Base-by-base conservation (phyloP, 176 grass and related monocot genomes). In the Carex parvula region DNA sequence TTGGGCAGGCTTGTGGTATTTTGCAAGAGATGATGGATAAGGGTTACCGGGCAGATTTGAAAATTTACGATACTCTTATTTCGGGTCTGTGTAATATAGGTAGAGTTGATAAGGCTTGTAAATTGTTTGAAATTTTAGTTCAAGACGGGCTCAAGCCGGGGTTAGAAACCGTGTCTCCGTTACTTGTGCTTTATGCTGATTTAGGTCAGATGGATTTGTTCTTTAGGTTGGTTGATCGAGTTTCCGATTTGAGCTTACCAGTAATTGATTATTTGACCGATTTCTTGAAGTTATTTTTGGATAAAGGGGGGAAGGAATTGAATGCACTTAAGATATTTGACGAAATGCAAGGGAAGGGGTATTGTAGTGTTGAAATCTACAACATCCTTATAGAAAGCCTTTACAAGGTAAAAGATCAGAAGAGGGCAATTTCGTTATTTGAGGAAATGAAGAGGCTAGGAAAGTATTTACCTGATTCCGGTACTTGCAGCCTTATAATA, bases 41-140 rank as follows among this genome's bases (percentile, higher is more conserved):
- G 81, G 95, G 86, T 52, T 98, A 94, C 83, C 67, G 86, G 4
- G 89, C 88, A 22, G 92, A 95, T 72, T 79, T 95, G 54, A 83
- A 71, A 15, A 93, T 90, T 78, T 95, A 98, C 58, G 88, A 95
- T 86, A 88, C 92, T 37, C 88, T 98, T 67, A 93, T 98, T 84
- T 83, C 9, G 41, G 95, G 91, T 33, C 22, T 98, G 44, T 98
- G 95, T 84, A 69, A 75, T 59, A 79, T 90, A 83, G 86, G 84
- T 73, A 64, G 84, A 85, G 86, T 88, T 61, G 86, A 95, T 64
- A 98, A 92, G 63, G 95, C 89, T 17, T 70, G 64, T 83, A 98
- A 93, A 80, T 82, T 98, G 81, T 91, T 95, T 68, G 74, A 78
- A 29, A 86, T 94, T 93, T 86, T 91, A 20, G 80, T 95, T 44